Evolutionary conservation across 2,329 filamentous ascomycete genomes (phyloP).

Genomic region (Phialophora expanda): DNA sequence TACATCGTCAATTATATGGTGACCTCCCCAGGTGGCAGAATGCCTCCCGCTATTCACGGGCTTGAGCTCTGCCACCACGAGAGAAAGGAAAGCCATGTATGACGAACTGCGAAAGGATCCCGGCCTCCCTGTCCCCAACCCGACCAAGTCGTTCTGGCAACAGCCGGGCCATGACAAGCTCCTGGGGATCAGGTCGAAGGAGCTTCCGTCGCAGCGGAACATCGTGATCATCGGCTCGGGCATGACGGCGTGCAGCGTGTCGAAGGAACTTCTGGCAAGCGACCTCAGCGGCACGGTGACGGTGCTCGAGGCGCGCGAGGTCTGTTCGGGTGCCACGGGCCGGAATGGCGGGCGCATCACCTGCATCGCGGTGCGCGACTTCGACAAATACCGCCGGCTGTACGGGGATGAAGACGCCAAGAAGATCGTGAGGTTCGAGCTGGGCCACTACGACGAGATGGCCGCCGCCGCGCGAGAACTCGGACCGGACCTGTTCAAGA

Average conservation of each 20-base stretch:
- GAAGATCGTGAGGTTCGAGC: slow-evolving; percentile 11
- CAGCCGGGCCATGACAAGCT: slow-evolving; percentile 36
- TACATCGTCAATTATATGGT: too few species aligned
- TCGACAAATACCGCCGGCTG: slow-evolving; percentile 6
- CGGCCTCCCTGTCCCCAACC: slow-evolving; percentile 44
- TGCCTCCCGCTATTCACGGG: too few species aligned
- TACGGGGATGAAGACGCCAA: slow-evolving; percentile 20
- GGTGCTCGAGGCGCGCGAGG: slow-evolving; percentile 43
- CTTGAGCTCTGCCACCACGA: too few species aligned
- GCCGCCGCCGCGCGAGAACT: too few species aligned
- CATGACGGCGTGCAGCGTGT: slow-evolving; percentile 43
- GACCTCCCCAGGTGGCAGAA: too few species aligned
- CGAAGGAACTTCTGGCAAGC: slow-evolving; percentile 40
- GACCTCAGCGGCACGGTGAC: slow-evolving; percentile 36
- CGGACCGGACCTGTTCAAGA: too few species aligned
- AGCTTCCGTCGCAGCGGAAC: slow-evolving; percentile 38
- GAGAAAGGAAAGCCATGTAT: too few species aligned
- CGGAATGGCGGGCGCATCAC: slow-evolving; percentile 45
- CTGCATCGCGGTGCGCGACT: slow-evolving; percentile 14
- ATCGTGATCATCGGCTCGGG: slow-evolving; percentile 46
- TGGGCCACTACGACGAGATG: not conserved
- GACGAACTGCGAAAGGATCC: slow-evolving; percentile 31
- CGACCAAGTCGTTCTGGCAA: slow-evolving; percentile 46
- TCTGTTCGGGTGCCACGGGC: slow-evolving; percentile 46
- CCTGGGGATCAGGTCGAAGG: slow-evolving; percentile 19